phyloP scores from a whole-genome alignment of 1,284 basidiomycete genomes.

The Ceratobasidium sp. region DNA sequence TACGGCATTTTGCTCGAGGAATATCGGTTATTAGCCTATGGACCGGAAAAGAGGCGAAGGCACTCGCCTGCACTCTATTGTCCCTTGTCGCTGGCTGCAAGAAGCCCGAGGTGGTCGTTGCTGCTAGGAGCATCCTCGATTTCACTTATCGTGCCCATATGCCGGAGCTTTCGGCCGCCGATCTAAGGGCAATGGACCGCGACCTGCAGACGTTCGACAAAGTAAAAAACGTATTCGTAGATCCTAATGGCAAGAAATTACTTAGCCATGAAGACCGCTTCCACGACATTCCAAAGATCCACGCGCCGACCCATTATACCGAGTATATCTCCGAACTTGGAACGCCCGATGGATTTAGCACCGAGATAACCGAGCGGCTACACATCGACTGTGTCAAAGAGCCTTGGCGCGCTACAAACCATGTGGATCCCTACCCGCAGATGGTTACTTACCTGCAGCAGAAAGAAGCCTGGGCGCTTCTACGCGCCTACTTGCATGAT shows the following conservation, averaged over 20 bases:
- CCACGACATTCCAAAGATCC: slow-evolving; percentile 42
- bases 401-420: neutral
- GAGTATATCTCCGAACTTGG: neutral
- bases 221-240: neutral
- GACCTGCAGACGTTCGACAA: neutral
- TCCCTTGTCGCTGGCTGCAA: neutral
- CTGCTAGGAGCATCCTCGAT: slow-evolving; percentile 50
- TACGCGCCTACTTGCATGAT: neutral
- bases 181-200: neutral
- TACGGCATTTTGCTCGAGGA: neutral
- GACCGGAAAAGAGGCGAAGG: slow-evolving; percentile 46
- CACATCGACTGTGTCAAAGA: slow-evolving; percentile 18
- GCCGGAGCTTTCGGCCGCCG: neutral
- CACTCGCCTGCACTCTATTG: slow-evolving; percentile 31
- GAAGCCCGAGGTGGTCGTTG: slow-evolving; percentile 35
- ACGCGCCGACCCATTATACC: slow-evolving; percentile 30
- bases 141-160: slow-evolving; percentile 34
- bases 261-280: neutral
- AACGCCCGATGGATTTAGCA: neutral
- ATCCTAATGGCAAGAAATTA: no score
- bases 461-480: neutral
- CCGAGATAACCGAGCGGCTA: neutral
- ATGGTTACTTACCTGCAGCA: neutral
- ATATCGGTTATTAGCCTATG: slow-evolving; percentile 20
- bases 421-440: neutral